Evolutionary conservation across 2,329 filamentous ascomycete species (phyloP).

Genomic region (Sporothrix schenckii): DNA sequence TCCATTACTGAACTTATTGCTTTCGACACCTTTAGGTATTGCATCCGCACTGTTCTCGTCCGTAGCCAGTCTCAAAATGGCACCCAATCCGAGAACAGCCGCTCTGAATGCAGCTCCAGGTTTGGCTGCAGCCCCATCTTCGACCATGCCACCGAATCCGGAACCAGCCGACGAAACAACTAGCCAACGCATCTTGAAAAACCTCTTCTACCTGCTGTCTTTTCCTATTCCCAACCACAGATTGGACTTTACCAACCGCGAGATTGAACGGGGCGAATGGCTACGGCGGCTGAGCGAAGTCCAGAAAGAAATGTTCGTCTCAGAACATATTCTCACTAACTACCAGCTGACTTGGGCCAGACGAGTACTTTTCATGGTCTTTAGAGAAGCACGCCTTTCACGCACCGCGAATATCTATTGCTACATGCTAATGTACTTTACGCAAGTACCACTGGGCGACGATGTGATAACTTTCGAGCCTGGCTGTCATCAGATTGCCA

Average conservation of each 20-base stretch:
- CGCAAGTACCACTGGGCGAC: neutral
- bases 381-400: neutral
- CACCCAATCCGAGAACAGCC: too few relatives aligned
- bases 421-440: neutral
- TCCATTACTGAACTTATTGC: too few relatives aligned
- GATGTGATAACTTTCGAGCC: neutral
- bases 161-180: too few relatives aligned
- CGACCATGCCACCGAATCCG: too few relatives aligned
- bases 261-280: neutral
- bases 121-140: too few relatives aligned
- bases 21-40: too few relatives aligned
- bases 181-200: too few relatives aligned
- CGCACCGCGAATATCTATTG: neutral
- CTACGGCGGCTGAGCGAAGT: neutral
- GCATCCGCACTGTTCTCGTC: too few relatives aligned
- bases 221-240: neutral
- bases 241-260: neutral
- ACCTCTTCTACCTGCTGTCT: too few relatives aligned
- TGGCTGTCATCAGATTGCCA: too few relatives aligned
- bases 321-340: neutral
- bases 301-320: neutral
- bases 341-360: neutral
- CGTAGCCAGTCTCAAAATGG: too few relatives aligned
- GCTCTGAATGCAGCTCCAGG: too few relatives aligned
- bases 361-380: neutral